These are phyloP conservation scores for Zoysia pacifica DNA, from an alignment of 176 grass and related monocot genomes.

Conservation along the genomic window DNA sequence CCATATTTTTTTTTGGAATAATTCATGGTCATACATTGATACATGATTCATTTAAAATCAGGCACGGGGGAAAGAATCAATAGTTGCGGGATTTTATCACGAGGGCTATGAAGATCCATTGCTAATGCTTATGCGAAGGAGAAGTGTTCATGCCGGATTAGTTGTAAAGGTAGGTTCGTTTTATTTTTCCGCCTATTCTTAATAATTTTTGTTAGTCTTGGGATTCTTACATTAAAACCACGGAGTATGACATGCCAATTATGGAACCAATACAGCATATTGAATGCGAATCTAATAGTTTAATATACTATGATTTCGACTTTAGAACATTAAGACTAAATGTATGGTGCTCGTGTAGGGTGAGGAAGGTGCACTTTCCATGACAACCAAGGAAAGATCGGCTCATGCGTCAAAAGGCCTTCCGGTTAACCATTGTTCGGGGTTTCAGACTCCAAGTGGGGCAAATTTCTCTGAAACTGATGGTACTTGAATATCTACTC, in stretches of 20 bases:
- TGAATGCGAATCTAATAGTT: background rate
- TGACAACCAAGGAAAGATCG: constrained; percentile 86
- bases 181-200: constrained; percentile 1
- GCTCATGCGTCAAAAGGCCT: constrained; percentile 87
- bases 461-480: constrained; percentile 56
- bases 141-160: constrained; percentile 89
- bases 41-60: background rate
- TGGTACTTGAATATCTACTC: constrained; percentile 52
- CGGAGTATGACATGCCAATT: constrained; percentile 12
- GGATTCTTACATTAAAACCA: background rate
- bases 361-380: constrained; percentile 96
- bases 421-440: constrained; percentile 93
- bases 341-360: constrained; percentile 57
- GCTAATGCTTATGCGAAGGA: constrained; percentile 99
- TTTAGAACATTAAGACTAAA: constrained; percentile 21
- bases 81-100: constrained; percentile 95
- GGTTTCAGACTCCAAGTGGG: constrained; percentile 65
- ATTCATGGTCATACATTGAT: too few relatives aligned
- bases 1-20: too few relatives aligned
- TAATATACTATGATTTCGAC: constrained; percentile 10
- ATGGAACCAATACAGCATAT: background rate
- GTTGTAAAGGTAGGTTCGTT: constrained; percentile 70
- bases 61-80: constrained; percentile 81
- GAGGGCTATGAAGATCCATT: constrained; percentile 88
- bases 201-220: background rate